A percentile compares a stretch with the other conserved stretches of the same genome.
Conservation (phyloP, 257 asterid genomes). For the Plantago ovata region DNA sequence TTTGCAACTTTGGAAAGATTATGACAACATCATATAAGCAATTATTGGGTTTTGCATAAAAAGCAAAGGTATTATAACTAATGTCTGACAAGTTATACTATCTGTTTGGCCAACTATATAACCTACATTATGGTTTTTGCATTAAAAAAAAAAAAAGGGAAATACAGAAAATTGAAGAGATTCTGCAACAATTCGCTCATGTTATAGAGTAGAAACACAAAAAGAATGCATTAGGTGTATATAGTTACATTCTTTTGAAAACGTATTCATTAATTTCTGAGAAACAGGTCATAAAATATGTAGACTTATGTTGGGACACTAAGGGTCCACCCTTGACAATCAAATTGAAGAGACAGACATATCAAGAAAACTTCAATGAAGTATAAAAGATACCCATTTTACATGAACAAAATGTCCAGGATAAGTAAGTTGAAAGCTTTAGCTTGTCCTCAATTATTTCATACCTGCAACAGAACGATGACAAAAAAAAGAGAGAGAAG, state of each 20-base stretch:
- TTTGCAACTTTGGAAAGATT: too few species aligned
- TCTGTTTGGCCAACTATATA: too few species aligned
- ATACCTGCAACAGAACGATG: constrained; percentile 45
- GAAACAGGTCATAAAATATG: neutral
- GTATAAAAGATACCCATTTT: constrained; percentile 49
- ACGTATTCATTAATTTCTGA: neutral
- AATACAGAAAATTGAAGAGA: too few species aligned
- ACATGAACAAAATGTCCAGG: constrained; percentile 99
- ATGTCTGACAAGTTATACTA: too few species aligned
- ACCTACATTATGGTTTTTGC: too few species aligned
- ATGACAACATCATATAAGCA: too few species aligned
- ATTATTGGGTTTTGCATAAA: too few species aligned
- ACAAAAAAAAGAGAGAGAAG: too few species aligned
- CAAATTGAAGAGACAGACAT: constrained; percentile 10
- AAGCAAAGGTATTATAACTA: too few species aligned
- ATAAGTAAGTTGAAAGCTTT: constrained; percentile 68
- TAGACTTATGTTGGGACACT: neutral
- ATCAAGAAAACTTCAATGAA: neutral
- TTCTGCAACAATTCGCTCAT: too few species aligned
- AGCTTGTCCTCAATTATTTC: constrained; percentile 81
- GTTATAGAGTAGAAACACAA: constrained; percentile 1
- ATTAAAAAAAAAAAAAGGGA: too few species aligned
- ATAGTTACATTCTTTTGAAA: neutral
- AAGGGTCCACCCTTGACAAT: constrained; percentile 10
- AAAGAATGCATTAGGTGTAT: neutral